Evolutionary conservation across 1,139 yeast species (phyloP).

Genomic region (Debaryomycetaceae sp.): DNA sequence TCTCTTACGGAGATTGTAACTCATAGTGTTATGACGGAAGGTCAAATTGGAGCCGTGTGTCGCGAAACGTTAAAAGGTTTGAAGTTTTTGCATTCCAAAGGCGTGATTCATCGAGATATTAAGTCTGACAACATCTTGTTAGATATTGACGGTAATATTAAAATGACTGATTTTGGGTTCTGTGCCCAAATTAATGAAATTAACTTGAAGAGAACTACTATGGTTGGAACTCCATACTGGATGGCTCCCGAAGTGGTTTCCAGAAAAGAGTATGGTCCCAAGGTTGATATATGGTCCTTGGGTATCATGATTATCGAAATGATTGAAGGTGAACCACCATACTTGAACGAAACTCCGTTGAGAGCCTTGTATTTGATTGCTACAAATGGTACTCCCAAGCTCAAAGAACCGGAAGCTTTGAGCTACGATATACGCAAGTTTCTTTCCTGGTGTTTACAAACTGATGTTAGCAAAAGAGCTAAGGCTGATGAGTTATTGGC

Average conservation of each 20-base stretch:
- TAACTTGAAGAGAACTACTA: conserved; percentile 84
- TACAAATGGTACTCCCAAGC: conserved; percentile 91
- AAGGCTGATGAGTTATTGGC: conserved; percentile 71
- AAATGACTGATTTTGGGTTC: conserved; percentile 85
- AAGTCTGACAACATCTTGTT: conserved; percentile 89
- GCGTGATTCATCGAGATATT: conserved; percentile 94
- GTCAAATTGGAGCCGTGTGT: conserved; percentile 96
- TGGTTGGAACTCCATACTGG: conserved; percentile 99
- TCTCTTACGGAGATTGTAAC: conserved; percentile 93
- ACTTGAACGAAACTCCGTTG: conserved; percentile 90
- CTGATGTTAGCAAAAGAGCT: conserved; percentile 80
- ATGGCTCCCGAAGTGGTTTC: conserved; percentile 99
- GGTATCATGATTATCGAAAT: conserved; percentile 98
- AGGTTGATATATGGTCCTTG: conserved; percentile 95
- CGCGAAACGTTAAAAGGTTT: conserved; percentile 86
- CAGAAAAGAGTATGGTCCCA: conserved; percentile 92
- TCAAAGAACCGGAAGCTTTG: conserved; percentile 84
- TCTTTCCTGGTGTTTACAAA: conserved; percentile 76
- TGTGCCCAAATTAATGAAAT: conserved; percentile 94
- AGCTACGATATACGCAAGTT: conserved; percentile 66
- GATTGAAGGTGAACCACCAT: conserved; percentile 99
- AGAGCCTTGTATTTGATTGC: conserved; percentile 91
- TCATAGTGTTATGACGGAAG: conserved; percentile 92
- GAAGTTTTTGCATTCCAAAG: conserved; percentile 84
- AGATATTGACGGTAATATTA: conserved; percentile 81